Evolutionary conservation across 176 grass and related monocot species (phyloP), one percentile per base, ranked within the genome.

Genomic region (Otatea glauca): DNA sequence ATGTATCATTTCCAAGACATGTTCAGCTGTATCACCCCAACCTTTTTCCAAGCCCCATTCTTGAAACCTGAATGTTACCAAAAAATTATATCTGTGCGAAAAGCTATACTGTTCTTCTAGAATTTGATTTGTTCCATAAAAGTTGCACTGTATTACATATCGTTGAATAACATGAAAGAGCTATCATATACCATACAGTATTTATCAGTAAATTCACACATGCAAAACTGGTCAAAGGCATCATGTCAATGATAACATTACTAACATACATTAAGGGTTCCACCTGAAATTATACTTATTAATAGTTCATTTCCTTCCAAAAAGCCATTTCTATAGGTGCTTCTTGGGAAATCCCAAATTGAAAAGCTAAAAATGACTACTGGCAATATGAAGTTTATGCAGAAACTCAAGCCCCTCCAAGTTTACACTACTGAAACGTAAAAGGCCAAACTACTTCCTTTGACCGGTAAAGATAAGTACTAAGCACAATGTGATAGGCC

Each of bases 41-140:
- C 96, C 96, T 87, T 92, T 96, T 84, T 99, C 96, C 89, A 99
- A 92, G 39, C 96, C 93, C 96, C 92, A 91, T 85, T 94, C 96
- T 91, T 99, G 96, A 88, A 96, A 93, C 65, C 96, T 99, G 85
- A 77, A 86, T 77, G 78, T 72, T 51, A 88, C 20, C 76, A 6
- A 20, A 68, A 88, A 81, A 85, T 25, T 17, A 74, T 54, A 79
- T 24, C 0, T 18, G 51, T 44, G 21, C 32, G n/a, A 73, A 44
- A 76, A 55, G 42, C 17, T 43, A 76, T 20, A 78, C 12, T 27
- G 35, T 75, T 59, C 21, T 51, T 61, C 27, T 59, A 47, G 2
- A 66, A 73, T 56, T 25, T 37, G 20, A 68, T 39, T 76, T 83
- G 13, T 39, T 49, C 53, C 29, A 60, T 16, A 25, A 49, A 68